phyloP scores from a whole-genome alignment of 208 protist genomes.

The Crithidia fasciculata region DNA sequence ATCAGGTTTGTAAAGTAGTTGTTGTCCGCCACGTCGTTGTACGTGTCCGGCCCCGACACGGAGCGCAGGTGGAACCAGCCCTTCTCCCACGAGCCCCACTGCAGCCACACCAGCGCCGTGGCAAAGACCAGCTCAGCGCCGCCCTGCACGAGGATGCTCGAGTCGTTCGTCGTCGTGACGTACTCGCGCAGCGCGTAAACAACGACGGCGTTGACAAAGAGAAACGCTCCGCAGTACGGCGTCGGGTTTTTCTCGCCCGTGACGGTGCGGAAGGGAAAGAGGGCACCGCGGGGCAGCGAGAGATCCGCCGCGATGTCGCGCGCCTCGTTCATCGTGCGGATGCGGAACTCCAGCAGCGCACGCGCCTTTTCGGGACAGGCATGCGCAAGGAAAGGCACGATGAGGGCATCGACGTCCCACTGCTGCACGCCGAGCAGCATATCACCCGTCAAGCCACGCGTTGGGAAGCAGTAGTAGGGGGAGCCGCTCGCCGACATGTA shows the following conservation, averaged over 20 bases:
- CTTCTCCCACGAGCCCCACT: slow-evolving; percentile 87
- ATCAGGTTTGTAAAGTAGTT: slow-evolving; percentile 94
- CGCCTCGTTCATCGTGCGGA: slow-evolving; percentile 79
- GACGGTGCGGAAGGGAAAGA: slow-evolving; percentile 87
- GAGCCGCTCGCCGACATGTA: slow-evolving; percentile 56
- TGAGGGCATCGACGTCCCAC: slow-evolving; percentile 90
- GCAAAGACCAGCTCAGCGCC: slow-evolving; percentile 85
- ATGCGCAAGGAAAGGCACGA: slow-evolving; percentile 87
- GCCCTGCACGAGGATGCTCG: slow-evolving; percentile 68
- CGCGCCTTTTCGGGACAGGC: slow-evolving; percentile 74
- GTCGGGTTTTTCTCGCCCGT: slow-evolving; percentile 77
- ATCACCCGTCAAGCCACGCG: slow-evolving; percentile 79
- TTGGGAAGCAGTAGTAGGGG: slow-evolving; percentile 64
- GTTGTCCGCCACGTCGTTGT: slow-evolving; percentile 88
- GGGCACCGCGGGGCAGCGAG: slow-evolving; percentile 81
- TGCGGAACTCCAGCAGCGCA: slow-evolving; percentile 84
- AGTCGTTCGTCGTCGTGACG: slow-evolving; percentile 82
- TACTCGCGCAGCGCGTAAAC: slow-evolving; percentile 84
- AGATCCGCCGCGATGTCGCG: slow-evolving; percentile 73
- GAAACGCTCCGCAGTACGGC: slow-evolving; percentile 73
- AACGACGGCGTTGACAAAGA: slow-evolving; percentile 89
- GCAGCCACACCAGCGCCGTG: slow-evolving; percentile 84
- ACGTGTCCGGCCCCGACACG: slow-evolving; percentile 87
- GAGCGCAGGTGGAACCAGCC: slow-evolving; percentile 85
- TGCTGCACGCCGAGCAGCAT: slow-evolving; percentile 74